phyloP scores from a whole-genome alignment of 768 basidiomycete species.

The Kwoniella shandongensis region DNA sequence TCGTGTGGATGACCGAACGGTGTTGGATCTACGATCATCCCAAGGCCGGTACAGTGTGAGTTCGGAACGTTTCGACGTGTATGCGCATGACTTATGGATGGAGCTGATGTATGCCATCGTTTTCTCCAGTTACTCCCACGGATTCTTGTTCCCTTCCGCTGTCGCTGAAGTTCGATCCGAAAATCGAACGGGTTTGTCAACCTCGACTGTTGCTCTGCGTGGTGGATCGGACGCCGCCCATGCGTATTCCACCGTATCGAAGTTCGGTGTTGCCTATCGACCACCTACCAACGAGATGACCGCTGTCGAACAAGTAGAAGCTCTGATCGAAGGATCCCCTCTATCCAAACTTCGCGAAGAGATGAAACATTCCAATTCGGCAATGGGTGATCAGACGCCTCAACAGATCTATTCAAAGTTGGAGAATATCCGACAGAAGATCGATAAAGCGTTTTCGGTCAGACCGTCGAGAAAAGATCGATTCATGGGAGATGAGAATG shows the following conservation, averaged over 20 bases:
- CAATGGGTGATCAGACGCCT: conserved; percentile 21
- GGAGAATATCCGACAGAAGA: conserved; percentile 27
- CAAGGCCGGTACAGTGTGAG: conserved; percentile 85
- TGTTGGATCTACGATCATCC: conserved; percentile 99
- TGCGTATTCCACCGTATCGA: conserved; percentile 81
- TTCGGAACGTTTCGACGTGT: conserved; percentile 20
- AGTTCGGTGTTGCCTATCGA: conserved; percentile 73
- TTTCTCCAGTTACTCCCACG: conserved; percentile 75
- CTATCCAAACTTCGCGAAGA: conserved; percentile 64
- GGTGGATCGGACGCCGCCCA: conserved; percentile 51
- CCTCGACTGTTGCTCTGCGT: conserved; percentile 42
- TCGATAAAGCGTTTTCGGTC: conserved; percentile 33
- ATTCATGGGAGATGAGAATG: conserved; percentile 57
- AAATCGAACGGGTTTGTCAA: conserved; percentile 50
- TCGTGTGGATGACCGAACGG: conserved; percentile 86
- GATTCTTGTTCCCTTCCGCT: conserved; percentile 90
- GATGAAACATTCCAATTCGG: not conserved
- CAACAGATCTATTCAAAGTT: conserved; percentile 24
- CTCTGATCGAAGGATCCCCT: conserved; percentile 85
- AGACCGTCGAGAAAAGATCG: conserved; percentile 39
- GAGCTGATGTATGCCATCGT: not conserved
- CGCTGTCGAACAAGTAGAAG: conserved; percentile 74
- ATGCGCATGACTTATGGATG: not conserved
- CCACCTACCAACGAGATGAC: conserved; percentile 69
- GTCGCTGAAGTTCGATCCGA: conserved; percentile 65